Percentiles rank a stretch among this genome's conserved stretches.
Conservation (phyloP, 2,329 filamentous ascomycete species). For the Trichoderma oligosporum region DNA sequence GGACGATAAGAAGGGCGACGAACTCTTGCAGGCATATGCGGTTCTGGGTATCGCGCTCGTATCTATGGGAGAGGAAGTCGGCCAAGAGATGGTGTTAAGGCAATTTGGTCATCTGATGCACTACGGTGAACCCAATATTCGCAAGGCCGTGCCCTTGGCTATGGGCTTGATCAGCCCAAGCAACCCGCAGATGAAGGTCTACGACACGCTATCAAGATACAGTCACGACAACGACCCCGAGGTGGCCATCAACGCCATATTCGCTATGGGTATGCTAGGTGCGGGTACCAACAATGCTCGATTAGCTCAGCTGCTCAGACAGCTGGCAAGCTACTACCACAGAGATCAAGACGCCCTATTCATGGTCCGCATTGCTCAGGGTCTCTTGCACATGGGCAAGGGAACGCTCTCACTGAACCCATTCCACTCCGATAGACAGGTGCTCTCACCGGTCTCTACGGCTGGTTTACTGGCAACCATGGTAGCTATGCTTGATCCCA, state of each 20-base stretch:
- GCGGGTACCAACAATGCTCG: constrained; percentile 98
- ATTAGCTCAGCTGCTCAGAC: constrained; percentile 86
- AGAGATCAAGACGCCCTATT: constrained; percentile 93
- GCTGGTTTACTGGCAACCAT: constrained; percentile 86
- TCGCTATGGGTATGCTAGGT: constrained; percentile 95
- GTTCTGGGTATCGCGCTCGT: constrained; percentile 92
- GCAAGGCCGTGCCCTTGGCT: constrained; percentile 89
- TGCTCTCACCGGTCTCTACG: constrained; percentile 85
- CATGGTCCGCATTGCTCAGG: constrained; percentile 98
- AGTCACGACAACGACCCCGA: constrained; percentile 98
- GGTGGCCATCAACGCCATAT: constrained; percentile 97
- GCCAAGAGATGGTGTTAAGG: constrained; percentile 96
- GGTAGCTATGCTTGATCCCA: constrained; percentile 91
- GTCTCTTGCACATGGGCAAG: constrained; percentile 98
- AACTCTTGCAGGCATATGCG: constrained; percentile 92
- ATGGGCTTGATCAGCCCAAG: constrained; percentile 96
- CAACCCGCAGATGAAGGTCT: constrained; percentile 99
- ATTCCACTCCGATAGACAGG: constrained; percentile 98
- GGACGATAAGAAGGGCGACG: constrained; percentile 91
- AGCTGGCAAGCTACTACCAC: constrained; percentile 97
- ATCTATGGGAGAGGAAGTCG: constrained; percentile 96
- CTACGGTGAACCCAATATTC: constrained; percentile 95
- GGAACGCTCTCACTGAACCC: constrained; percentile 92
- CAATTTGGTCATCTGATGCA: constrained; percentile 99
- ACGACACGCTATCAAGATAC: constrained; percentile 95